These are phyloP conservation scores for Simplicillium sp. DNA, from an alignment of 2,329 filamentous ascomycete genomes.

Conservation along the genomic window DNA sequence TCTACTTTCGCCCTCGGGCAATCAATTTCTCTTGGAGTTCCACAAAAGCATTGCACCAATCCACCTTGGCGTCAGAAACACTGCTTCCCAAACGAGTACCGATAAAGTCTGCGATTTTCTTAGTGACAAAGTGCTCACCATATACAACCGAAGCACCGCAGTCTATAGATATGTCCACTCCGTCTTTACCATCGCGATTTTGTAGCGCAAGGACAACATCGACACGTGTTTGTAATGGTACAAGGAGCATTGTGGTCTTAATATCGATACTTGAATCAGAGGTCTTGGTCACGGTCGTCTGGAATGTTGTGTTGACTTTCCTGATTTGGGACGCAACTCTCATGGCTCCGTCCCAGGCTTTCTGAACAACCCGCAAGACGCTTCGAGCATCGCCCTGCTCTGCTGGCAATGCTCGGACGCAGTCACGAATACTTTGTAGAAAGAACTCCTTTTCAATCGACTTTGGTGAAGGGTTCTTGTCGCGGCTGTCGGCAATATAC, in stretches of 20 bases:
- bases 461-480: constrained; percentile 42
- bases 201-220: constrained; percentile 50
- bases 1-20: constrained; percentile 42
- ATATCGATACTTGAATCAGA: constrained; percentile 57
- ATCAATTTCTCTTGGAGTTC: constrained; percentile 47
- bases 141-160: constrained; percentile 58
- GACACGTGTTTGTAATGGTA: constrained; percentile 58
- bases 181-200: constrained; percentile 32
- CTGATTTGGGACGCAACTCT: constrained; percentile 51
- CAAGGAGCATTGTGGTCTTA: constrained; percentile 52
- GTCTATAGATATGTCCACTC: constrained; percentile 43
- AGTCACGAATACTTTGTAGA: constrained; percentile 60
- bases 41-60: constrained; percentile 45
- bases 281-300: constrained; percentile 53
- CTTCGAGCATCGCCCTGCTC: constrained; percentile 42
- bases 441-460: constrained; percentile 67
- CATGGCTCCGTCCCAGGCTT: constrained; percentile 57
- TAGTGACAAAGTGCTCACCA: constrained; percentile 67
- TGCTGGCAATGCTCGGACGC: constrained; percentile 53
- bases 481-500: constrained; percentile 54
- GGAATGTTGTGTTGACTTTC: constrained; percentile 52
- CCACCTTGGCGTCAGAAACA: constrained; percentile 22
- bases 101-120: constrained; percentile 67
- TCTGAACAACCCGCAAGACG: constrained; percentile 49
- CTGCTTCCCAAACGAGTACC: constrained; percentile 38